phyloP scores from a whole-genome alignment of 352 stramenopile genomes.

The Phytophthora uliginosa region DNA sequence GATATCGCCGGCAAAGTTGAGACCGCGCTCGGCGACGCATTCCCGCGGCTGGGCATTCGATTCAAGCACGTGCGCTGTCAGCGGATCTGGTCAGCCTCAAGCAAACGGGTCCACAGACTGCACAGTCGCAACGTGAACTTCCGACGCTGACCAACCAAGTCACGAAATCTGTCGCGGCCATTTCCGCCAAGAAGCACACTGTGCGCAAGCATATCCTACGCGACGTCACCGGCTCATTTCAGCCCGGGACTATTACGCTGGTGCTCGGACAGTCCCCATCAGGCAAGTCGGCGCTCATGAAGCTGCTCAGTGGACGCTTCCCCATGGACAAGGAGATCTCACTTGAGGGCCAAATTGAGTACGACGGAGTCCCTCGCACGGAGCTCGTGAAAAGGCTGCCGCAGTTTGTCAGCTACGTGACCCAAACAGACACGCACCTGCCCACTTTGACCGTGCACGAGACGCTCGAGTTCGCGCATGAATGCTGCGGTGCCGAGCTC shows the following conservation, averaged over 20 bases:
- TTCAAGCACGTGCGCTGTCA: slow-evolving; percentile 62
- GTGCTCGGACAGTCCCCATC: slow-evolving; percentile 63
- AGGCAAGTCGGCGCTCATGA: slow-evolving; percentile 63
- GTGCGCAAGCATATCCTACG: slow-evolving; percentile 21
- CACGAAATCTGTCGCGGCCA: slow-evolving; percentile 41
- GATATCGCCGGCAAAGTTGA: slow-evolving; percentile 56
- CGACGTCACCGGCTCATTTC: slow-evolving; percentile 21
- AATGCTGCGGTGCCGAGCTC: slow-evolving; percentile 58
- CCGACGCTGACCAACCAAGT: slow-evolving; percentile 63
- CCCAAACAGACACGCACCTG: slow-evolving; percentile 53
- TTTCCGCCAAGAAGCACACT: slow-evolving; percentile 48
- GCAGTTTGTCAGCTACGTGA: slow-evolving; percentile 37
- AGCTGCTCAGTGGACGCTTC: slow-evolving; percentile 36
- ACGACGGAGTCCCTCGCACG: slow-evolving; percentile 26
- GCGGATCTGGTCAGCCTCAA: slow-evolving; percentile 43
- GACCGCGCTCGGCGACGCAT: slow-evolving; percentile 43
- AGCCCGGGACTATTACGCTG: slow-evolving; percentile 47
- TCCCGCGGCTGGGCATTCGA: slow-evolving; percentile 62
- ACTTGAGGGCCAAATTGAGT: slow-evolving; percentile 28
- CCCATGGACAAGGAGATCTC: slow-evolving; percentile 25
- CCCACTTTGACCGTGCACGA: slow-evolving; percentile 50
- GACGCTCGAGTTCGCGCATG: slow-evolving; percentile 91
- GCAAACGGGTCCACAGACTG: background rate
- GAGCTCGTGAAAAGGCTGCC: slow-evolving; percentile 27
- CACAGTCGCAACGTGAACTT: slow-evolving; percentile 22